A percentile compares a stretch with the other conserved stretches of the same genome.
Conservation (phyloP, 106 monocot genomes). For the Allium sativum region DNA sequence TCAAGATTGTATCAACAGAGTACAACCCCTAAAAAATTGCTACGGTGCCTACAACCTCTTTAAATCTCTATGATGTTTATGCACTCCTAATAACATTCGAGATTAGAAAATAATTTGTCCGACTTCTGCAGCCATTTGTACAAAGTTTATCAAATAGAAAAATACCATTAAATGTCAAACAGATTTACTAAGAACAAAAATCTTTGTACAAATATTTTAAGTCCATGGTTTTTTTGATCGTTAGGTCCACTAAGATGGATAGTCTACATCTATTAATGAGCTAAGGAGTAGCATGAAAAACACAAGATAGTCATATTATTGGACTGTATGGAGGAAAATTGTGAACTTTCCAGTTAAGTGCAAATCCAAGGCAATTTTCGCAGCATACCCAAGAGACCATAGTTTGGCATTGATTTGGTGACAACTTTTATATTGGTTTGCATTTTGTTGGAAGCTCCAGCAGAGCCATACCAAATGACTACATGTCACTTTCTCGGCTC, state of each 20-base stretch:
- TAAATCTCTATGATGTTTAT: not conserved
- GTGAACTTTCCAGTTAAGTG: not conserved
- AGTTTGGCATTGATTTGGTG: conserved; percentile 70
- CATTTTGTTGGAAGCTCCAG: conserved; percentile 84
- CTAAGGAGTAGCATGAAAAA: conserved; percentile 84
- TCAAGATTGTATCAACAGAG: conserved; percentile 84
- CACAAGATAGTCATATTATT: not conserved
- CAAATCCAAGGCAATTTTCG: not conserved
- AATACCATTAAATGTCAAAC: too few relatives aligned
- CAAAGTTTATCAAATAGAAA: too few relatives aligned
- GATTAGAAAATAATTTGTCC: too few relatives aligned
- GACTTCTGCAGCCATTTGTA: too few relatives aligned
- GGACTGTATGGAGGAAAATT: not conserved
- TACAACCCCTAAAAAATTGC: conserved; percentile 90
- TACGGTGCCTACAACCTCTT: conserved; percentile 62
- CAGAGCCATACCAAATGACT: conserved; percentile 86
- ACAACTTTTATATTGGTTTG: conserved; percentile 58
- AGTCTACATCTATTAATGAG: conserved; percentile 74
- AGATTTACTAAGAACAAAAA: too few relatives aligned
- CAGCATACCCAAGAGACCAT: conserved; percentile 84
- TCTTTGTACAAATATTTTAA: conserved; percentile 88
- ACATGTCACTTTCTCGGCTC: conserved; percentile 92
- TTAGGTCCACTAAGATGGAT: conserved; percentile 69
- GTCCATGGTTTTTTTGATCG: conserved; percentile 74
- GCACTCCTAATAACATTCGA: too few relatives aligned